Evolutionary conservation across 106 monocot genomes (phyloP), one percentile per base, ranked within the genome.

Genomic region (Dendrobium nobile): DNA sequence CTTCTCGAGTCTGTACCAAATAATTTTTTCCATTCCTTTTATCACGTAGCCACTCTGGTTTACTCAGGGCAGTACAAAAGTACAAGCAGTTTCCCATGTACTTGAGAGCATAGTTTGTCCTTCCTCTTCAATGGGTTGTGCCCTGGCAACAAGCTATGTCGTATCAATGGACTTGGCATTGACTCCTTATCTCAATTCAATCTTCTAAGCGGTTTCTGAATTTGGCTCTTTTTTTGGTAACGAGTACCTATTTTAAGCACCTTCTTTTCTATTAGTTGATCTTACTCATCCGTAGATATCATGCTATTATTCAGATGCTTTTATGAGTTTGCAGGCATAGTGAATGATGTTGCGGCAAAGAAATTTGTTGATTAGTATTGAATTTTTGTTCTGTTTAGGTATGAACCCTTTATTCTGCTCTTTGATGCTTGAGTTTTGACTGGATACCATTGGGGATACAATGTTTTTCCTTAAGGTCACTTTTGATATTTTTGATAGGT

Each of bases 351-450:
- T 26, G 82, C 93, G 0, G 88, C 84, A 4, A 93, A 84, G 87
- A 88, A 93, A 18, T 93, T 96, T 83, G 90, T 96, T 26, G 92
- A 93, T 84, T 90, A 88, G 9, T 96, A 82, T 72, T 92, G 93
- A 18, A 91, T 96, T 31, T 81, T 80, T 16, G 61, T 84, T 51
- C 77, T 96, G 40, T 90, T 96, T 41, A 76, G 91, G 95, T 92
- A 24, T 18, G 27, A 6, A 2, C n/a, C 48, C 73, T 43, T 48
- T 13, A 68, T 11, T 4, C 43, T 6, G 17, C 73, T 73, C 41
- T 73, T 43, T 13, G 2, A 42, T 7, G 7, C 73, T 73, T 73
- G 4, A 7, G 5, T 41, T 73, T 41, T n/a, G 17, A 0, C 5
- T 42, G 3, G 68, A 31, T 41, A 42, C 19, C 3, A 24, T 11